phyloP scores from a whole-genome alignment of 1,284 basidiomycete species.

The Malassezia psittaci region DNA sequence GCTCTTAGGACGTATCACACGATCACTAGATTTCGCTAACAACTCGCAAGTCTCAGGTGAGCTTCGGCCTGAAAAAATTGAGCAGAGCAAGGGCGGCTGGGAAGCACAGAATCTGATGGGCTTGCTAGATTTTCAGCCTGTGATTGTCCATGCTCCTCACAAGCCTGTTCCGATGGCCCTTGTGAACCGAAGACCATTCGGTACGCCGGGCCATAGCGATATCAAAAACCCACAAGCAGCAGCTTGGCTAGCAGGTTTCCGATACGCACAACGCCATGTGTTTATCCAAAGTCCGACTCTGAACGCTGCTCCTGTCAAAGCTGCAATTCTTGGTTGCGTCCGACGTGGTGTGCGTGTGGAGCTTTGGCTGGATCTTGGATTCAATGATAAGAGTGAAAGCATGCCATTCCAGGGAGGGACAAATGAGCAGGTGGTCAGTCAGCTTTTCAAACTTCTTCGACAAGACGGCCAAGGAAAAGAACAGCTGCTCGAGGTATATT shows the following conservation, averaged over 20 bases:
- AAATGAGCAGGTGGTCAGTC: constrained; percentile 63
- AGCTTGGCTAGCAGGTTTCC: constrained; percentile 64
- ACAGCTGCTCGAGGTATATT: constrained; percentile 58
- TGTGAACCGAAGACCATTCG: constrained; percentile 61
- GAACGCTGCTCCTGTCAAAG: constrained; percentile 61
- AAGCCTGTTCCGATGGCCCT: constrained; percentile 62
- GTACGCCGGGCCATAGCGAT: constrained; percentile 55
- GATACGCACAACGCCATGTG: constrained; percentile 60
- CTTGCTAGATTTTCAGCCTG: constrained; percentile 38
- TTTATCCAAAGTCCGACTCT: constrained; percentile 62
- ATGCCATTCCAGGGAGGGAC: constrained; percentile 70
- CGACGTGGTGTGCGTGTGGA: constrained; percentile 59
- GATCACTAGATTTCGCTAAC: constrained; percentile 44
- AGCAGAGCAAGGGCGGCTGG: constrained; percentile 1
- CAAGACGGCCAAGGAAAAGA: constrained; percentile 48
- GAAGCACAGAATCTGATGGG: constrained; percentile 26
- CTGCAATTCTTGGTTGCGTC: constrained; percentile 58
- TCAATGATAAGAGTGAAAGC: constrained; percentile 54
- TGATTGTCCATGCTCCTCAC: constrained; percentile 38
- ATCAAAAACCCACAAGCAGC: constrained; percentile 62
- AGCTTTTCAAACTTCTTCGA: constrained; percentile 53
- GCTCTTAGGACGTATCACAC: constrained; percentile 33
- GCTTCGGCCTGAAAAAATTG: constrained; percentile 20
- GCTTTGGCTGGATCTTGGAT: constrained; percentile 49
- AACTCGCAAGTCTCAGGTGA: constrained; percentile 42